A percentile compares a stretch with the other conserved stretches of the same genome.
Evolutionary conservation across 2,329 filamentous ascomycete species (phyloP).

Genomic region (Microdochium bolleyi): DNA sequence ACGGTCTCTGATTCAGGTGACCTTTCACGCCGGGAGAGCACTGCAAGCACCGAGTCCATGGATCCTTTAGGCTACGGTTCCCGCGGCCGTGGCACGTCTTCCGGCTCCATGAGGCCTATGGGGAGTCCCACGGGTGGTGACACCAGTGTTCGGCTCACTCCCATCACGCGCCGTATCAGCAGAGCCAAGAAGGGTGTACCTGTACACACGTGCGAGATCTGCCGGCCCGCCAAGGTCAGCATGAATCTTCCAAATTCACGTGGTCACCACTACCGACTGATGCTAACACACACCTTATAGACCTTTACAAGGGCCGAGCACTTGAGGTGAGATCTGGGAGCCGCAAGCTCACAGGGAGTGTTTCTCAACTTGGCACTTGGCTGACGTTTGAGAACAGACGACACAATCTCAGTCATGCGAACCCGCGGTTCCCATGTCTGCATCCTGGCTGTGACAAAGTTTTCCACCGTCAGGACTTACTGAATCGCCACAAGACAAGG

Average conservation of each 20-base stretch:
- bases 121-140: constrained; percentile 10
- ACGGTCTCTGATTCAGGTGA: constrained; percentile 17
- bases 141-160: constrained; percentile 31
- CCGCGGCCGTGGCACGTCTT: constrained; percentile 26
- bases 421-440: constrained; percentile 41
- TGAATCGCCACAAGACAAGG: constrained; percentile 46
- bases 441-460: constrained; percentile 45
- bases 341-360: constrained; percentile 3
- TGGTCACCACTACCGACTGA: not conserved
- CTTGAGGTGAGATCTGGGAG: constrained; percentile 35
- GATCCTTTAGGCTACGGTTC: constrained; percentile 26
- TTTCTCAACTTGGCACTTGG: not conserved
- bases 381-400: constrained; percentile 33
- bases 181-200: constrained; percentile 52
- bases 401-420: constrained; percentile 52
- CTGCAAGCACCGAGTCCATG: constrained; percentile 41
- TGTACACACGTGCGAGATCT: constrained; percentile 46
- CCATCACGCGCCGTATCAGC: constrained; percentile 48
- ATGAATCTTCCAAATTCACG: not conserved
- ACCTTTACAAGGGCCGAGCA: constrained; percentile 57
- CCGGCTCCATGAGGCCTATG: constrained; percentile 17
- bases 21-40: constrained; percentile 28
- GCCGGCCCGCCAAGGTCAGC: constrained; percentile 41
- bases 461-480: constrained; percentile 51
- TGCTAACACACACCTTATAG: constrained; percentile 20